phyloP scores from a whole-genome alignment of 2,329 filamentous ascomycete species.

The Acrodontium crateriforme region DNA sequence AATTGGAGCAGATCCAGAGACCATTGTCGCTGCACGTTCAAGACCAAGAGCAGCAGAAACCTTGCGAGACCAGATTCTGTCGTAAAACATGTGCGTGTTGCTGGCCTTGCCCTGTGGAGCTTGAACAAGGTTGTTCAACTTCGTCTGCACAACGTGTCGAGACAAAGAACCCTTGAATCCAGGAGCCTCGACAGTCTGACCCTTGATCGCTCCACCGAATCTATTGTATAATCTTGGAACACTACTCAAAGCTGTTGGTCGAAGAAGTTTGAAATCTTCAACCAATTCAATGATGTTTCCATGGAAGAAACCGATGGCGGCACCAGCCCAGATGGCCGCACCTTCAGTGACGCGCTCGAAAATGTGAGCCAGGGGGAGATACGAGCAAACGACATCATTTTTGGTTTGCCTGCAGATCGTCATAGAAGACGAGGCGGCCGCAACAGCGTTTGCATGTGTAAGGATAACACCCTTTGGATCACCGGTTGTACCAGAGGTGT shows the following conservation, averaged over 20 bases:
- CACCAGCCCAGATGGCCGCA: constrained; percentile 55
- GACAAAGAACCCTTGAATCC: constrained; percentile 74
- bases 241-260: constrained; percentile 70
- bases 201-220: constrained; percentile 70
- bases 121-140: constrained; percentile 64
- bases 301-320: constrained; percentile 79
- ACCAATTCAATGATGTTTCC: constrained; percentile 76
- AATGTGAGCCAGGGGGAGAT: constrained; percentile 88
- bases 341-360: constrained; percentile 79
- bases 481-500: constrained; percentile 76
- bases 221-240: constrained; percentile 87
- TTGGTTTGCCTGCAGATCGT: constrained; percentile 37
- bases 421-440: constrained; percentile 51
- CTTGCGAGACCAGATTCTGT: constrained; percentile 84
- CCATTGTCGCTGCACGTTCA: constrained; percentile 56
- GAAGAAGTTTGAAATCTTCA: constrained; percentile 79
- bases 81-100: constrained; percentile 65
- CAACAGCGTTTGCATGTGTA: constrained; percentile 67
- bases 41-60: constrained; percentile 72
- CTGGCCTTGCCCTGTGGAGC: constrained; percentile 52
- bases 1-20: constrained; percentile 80
- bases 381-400: constrained; percentile 62
- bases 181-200: constrained; percentile 61
- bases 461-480: constrained; percentile 72
- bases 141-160: constrained; percentile 63